A percentile compares a stretch with the other conserved stretches of the same genome.
These are phyloP conservation scores for Alternaria sp. DNA, from an alignment of 2,329 filamentous ascomycete genomes.

Conservation along the genomic window DNA sequence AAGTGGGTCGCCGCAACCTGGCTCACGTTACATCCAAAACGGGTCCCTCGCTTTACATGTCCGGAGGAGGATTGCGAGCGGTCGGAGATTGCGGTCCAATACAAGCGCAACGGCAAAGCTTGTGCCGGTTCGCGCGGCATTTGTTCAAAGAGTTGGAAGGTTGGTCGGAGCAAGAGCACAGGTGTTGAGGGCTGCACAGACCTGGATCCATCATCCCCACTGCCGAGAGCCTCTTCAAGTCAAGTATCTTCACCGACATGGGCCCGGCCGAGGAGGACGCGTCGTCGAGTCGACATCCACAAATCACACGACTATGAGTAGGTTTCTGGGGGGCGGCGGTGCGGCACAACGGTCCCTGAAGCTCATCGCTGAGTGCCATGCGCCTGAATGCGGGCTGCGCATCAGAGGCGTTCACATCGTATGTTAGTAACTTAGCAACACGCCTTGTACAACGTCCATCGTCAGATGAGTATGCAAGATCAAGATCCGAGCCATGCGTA, in stretches of 20 bases:
- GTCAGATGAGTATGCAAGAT: slow-evolving; percentile 12
- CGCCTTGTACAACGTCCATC: not conserved
- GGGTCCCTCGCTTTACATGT: slow-evolving; percentile 4
- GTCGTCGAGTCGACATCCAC: slow-evolving; percentile 9
- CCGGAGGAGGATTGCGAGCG: slow-evolving; percentile 4
- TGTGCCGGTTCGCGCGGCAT: slow-evolving; percentile 21
- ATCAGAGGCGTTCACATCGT: slow-evolving; percentile 10
- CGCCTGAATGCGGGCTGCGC: slow-evolving; percentile 7
- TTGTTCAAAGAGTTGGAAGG: slow-evolving; percentile 17
- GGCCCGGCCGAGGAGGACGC: slow-evolving; percentile 8
- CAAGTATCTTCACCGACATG: slow-evolving; percentile 20
- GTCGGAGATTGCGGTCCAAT: slow-evolving; percentile 14
- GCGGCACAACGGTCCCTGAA: slow-evolving; percentile 14
- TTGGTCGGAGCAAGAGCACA: slow-evolving; percentile 12
- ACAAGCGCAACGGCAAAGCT: slow-evolving; percentile 11
- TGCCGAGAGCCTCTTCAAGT: slow-evolving; percentile 15
- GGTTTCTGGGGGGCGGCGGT: slow-evolving; percentile 9
- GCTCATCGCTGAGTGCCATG: slow-evolving; percentile 8
- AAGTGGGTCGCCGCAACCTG: slow-evolving; percentile 17
- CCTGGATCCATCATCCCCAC: slow-evolving; percentile 21
- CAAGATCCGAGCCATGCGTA: slow-evolving; percentile 11
- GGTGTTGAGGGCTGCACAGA: slow-evolving; percentile 23
- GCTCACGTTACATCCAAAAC: slow-evolving; percentile 12
- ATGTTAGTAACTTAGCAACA: slow-evolving; percentile 3
- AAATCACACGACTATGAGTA: slow-evolving; percentile 2